Evolutionary conservation across 2,329 filamentous ascomycete species (phyloP), one percentile per base, ranked within the genome.

Genomic region (Beauveria caledonica): DNA sequence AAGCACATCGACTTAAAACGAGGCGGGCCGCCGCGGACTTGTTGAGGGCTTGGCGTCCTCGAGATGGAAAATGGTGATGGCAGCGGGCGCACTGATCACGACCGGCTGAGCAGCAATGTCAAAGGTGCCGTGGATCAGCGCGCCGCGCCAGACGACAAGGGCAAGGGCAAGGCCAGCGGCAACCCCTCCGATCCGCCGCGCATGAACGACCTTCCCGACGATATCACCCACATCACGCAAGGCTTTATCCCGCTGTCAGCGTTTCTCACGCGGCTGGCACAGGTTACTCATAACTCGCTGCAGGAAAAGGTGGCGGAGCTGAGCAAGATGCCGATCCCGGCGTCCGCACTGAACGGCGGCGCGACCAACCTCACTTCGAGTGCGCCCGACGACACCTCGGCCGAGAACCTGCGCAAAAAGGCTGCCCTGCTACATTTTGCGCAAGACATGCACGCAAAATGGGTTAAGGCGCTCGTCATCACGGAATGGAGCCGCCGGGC

Each of bases 391-490:
- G 86, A 89, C 67, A 78, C 75, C 21, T 86, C 85, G 1, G 70
- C 73, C 44, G 85, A 87, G 62, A 93, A 90, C 68, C 68, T 89
- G 13, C 78, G 81, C 36, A 96, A 96, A 75, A 97, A 96, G 74
- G 75, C 84, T 29, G 75, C 79, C 40, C 73, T 97, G 58, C 74
- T 96, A 62, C 84, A 89, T 48, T 96, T 94, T 75, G 86, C 89
- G 9, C 87, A 93, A 70, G 83, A 86, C 23, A 85, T 88, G 68
- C 87, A 96, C 69, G 86, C 87, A 33, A 91, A 90, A 76, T 97
- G 95, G 79, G 90, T 96, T 71, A 97, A 99, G 76, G 84, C 92
- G 8, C 80, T 97, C 21, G 91, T 99, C 23, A 86, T 99, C 51
- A 86, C 89, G 1, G 88, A 94, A 74, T 99, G 94, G 94, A 90